Percentiles rank a stretch among this genome's conserved stretches.
These are phyloP conservation scores for Hyaloperonospora brassicae DNA, from an alignment of 352 stramenopile species.

Conservation along the genomic window DNA sequence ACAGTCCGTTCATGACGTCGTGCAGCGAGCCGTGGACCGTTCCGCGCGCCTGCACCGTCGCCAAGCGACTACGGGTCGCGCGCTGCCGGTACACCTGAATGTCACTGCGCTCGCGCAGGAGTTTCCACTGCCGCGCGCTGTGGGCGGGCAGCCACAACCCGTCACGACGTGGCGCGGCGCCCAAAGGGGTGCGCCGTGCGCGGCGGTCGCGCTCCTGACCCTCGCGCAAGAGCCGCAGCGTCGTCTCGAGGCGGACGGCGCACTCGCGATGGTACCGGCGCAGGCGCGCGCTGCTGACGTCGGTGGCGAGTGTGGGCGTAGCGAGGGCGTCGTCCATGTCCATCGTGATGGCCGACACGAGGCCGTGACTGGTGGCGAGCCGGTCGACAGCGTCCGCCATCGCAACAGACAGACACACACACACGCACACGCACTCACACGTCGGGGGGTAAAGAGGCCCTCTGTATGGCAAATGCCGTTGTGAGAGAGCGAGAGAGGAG, in stretches of 20 bases:
- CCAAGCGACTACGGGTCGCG: slow-evolving; percentile 31
- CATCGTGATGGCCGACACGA: slow-evolving; percentile 27
- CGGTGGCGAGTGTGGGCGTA: slow-evolving; percentile 17
- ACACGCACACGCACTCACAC: too few species aligned
- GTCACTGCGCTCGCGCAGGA: slow-evolving; percentile 51
- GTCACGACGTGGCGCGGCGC: not conserved
- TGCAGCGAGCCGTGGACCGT: slow-evolving; percentile 51
- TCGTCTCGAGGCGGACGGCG: slow-evolving; percentile 34
- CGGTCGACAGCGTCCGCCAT: slow-evolving; percentile 15
- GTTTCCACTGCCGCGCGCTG: slow-evolving; percentile 43
- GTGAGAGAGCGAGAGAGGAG: too few species aligned
- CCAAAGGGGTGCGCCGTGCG: slow-evolving; percentile 9
- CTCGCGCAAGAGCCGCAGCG: slow-evolving; percentile 38
- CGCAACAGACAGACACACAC: too few species aligned
- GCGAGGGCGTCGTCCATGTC: slow-evolving; percentile 29
- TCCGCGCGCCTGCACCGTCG: slow-evolving; percentile 48
- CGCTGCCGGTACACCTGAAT: slow-evolving; percentile 47
- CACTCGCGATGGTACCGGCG: slow-evolving; percentile 45
- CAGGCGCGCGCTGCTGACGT: slow-evolving; percentile 36
- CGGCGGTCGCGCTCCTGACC: slow-evolving; percentile 35
- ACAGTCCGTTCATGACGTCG: slow-evolving; percentile 73
- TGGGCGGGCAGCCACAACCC: too few species aligned
- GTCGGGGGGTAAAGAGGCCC: too few species aligned
- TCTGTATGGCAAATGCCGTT: too few species aligned
- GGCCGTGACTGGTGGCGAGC: slow-evolving; percentile 20